Conservation (phyloP, 2,329 filamentous ascomycete genomes). For the Ophiostoma triangulosporum region DNA sequence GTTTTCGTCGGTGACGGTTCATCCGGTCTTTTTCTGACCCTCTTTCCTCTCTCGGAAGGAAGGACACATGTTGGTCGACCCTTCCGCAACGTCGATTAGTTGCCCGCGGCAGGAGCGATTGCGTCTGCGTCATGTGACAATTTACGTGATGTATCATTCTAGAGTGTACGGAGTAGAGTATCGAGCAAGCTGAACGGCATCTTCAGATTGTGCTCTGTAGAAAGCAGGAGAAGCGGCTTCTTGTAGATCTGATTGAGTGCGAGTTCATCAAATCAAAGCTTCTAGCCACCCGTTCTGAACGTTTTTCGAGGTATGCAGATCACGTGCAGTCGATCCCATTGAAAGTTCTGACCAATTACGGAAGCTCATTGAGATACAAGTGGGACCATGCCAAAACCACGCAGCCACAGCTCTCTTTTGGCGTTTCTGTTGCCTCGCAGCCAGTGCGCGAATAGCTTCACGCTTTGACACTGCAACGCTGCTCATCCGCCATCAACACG, state of each 20-base stretch:
- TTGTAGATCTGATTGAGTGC: no score
- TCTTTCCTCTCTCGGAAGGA: neutral
- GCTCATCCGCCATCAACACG: neutral
- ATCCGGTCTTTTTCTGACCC: neutral
- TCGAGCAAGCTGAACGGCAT: no score
- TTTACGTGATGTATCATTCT: no score
- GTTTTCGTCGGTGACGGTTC: neutral
- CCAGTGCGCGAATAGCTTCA: slow-evolving; percentile 7
- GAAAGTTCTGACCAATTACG: neutral
- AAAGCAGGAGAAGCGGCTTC: no score
- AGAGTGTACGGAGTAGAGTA: no score
- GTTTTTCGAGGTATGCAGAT: no score
- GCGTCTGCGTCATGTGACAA: no score
- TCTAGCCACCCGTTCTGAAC: no score
- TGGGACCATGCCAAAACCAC: slow-evolving; percentile 6
- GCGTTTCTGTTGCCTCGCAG: neutral
- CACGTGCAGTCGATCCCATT: neutral
- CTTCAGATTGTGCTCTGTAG: no score
- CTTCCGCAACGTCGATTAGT: no score
- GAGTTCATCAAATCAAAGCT: no score
- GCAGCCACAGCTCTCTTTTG: slow-evolving; percentile 4
- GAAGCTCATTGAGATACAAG: neutral
- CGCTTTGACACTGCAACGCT: neutral
- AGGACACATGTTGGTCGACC: neutral
- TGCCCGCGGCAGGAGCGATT: no score